These are phyloP conservation scores for Pythium aphanidermatum DNA, from an alignment of 352 stramenopile genomes.

Conservation along the genomic window DNA sequence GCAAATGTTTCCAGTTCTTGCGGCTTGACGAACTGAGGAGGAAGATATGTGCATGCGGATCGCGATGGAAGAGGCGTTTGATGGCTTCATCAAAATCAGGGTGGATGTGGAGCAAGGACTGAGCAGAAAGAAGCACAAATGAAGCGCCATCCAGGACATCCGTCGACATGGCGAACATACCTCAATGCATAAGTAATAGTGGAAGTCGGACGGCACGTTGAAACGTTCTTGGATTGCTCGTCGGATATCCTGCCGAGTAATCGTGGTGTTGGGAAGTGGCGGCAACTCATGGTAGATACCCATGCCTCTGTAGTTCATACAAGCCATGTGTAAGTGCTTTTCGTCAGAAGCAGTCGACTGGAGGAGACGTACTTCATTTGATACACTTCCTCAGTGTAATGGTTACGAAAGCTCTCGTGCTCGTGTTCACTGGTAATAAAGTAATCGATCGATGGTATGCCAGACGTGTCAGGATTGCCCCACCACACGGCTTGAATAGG, in stretches of 20 bases:
- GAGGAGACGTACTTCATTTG: conserved; percentile 44
- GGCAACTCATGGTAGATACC: conserved; percentile 55
- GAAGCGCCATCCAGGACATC: neutral
- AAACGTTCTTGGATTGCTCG: conserved; percentile 50
- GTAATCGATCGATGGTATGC: conserved; percentile 62
- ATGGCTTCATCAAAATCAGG: conserved; percentile 62
- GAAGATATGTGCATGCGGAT: conserved; percentile 53
- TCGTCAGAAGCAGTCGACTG: neutral
- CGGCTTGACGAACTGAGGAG: conserved; percentile 46
- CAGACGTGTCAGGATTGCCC: conserved; percentile 66
- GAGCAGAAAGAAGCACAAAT: neutral
- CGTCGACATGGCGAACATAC: conserved; percentile 18
- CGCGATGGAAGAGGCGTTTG: conserved; percentile 31
- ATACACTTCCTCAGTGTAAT: conserved; percentile 60
- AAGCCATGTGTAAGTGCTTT: neutral
- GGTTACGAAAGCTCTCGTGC: conserved; percentile 28
- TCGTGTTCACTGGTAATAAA: conserved; percentile 66
- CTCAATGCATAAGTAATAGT: conserved; percentile 61
- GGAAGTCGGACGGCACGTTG: conserved; percentile 38
- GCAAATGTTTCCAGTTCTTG: conserved; percentile 42
- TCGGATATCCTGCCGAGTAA: conserved; percentile 38
- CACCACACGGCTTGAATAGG: conserved; percentile 69
- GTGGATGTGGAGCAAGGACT: conserved; percentile 73
- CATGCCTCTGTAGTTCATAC: conserved; percentile 34
- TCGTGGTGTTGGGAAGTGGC: conserved; percentile 28